These are phyloP conservation scores for Stephania cephalantha DNA, from an alignment of 164 flowering plant genomes.

Conservation along the genomic window DNA sequence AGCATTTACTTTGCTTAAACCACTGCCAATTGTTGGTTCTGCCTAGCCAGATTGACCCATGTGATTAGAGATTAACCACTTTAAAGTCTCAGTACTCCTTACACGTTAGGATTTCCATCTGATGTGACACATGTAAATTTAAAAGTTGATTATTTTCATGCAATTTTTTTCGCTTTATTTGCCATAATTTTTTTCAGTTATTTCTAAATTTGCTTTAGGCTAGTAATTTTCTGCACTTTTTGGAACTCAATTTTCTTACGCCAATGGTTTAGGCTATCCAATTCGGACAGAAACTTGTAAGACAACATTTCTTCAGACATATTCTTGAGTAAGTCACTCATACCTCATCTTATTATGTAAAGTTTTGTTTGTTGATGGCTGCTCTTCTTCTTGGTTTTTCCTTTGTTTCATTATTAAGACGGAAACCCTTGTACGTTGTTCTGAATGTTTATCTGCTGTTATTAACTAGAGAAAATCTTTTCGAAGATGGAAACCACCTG, in stretches of 20 bases:
- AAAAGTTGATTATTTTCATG: not conserved
- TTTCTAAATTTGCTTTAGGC: not conserved
- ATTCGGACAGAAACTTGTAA: conserved; percentile 67
- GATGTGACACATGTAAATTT: not conserved
- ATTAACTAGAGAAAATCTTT: conserved; percentile 52
- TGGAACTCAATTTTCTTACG: conserved; percentile 1
- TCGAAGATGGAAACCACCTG: conserved; percentile 78
- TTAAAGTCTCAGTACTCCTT: not conserved
- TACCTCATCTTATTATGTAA: not conserved
- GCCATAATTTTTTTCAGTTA: too few relatives aligned
- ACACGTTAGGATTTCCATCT: not conserved
- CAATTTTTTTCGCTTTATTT: not conserved
- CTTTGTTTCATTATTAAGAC: conserved; percentile 3
- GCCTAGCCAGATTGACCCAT: not conserved
- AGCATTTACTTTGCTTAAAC: not conserved
- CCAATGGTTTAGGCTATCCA: conserved; percentile 52
- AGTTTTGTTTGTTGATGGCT: conserved; percentile 3
- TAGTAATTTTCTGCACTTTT: not conserved
- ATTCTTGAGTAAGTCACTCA: conserved; percentile 61
- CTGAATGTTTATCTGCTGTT: conserved; percentile 2
- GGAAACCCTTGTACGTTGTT: not conserved
- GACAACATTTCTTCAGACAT: conserved; percentile 55
- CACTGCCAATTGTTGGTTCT: not conserved
- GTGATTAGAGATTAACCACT: not conserved
- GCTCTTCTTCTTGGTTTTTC: conserved; percentile 1